These are phyloP conservation scores for Vitis vinifera DNA, from an alignment of 164 flowering plant species.

Conservation along the genomic window DNA sequence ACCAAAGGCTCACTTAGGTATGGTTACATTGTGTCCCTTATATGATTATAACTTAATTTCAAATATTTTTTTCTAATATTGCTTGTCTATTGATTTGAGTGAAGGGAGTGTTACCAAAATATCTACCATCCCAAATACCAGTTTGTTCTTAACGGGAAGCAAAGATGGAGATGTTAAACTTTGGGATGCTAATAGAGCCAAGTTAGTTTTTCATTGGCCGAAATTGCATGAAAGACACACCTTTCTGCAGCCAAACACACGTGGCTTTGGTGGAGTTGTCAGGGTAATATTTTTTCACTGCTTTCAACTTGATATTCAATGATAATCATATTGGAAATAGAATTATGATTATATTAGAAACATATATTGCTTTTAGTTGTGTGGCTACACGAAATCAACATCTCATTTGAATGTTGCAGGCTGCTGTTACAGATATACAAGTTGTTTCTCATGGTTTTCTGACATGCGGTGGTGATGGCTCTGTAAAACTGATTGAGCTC, in stretches of 20 bases:
- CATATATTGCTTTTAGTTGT: constrained; percentile 1
- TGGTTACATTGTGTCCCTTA: background rate
- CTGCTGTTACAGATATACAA: constrained; percentile 87
- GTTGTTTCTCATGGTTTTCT: constrained; percentile 76
- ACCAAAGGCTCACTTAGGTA: constrained; percentile 98
- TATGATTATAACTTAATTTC: background rate
- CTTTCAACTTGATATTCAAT: background rate
- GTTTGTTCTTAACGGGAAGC: constrained; percentile 94
- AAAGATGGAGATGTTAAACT: constrained; percentile 99
- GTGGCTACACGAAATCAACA: constrained; percentile 5
- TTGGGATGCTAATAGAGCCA: constrained; percentile 87
- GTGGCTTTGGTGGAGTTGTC: constrained; percentile 85
- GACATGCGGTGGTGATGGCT: constrained; percentile 94
- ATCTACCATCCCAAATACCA: constrained; percentile 80
- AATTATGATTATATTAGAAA: background rate
- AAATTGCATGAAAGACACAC: constrained; percentile 91
- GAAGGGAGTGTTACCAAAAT: constrained; percentile 82
- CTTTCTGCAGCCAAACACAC: constrained; percentile 81
- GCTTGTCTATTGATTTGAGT: constrained; percentile 13
- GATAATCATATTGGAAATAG: background rate
- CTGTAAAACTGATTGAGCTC: constrained; percentile 64
- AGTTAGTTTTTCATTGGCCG: constrained; percentile 80
- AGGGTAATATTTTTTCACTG: constrained; percentile 45
- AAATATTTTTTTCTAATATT: constrained; percentile 1
- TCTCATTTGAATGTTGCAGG: constrained; percentile 44